phyloP scores from a whole-genome alignment of 768 basidiomycete species.

The Panus rudis region DNA sequence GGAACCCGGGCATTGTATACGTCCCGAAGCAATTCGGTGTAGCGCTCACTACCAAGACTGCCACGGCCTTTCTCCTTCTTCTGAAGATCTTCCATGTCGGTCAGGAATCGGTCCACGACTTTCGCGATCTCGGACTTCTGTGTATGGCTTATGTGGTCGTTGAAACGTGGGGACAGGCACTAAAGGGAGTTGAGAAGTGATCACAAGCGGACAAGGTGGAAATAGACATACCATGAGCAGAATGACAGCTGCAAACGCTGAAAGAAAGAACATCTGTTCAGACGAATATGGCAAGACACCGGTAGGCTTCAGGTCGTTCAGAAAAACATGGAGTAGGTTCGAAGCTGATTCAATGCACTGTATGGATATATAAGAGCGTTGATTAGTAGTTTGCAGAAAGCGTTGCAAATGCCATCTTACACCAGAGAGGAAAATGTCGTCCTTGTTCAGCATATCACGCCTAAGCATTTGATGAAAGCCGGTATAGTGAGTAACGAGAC shows the following conservation, averaged over 20 bases:
- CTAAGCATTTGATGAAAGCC: conserved; percentile 43
- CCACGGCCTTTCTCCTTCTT: too few species aligned
- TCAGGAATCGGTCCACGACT: too few species aligned
- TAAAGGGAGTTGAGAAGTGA: too few species aligned
- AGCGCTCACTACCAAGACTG: too few species aligned
- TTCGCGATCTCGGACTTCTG: too few species aligned
- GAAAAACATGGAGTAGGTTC: conserved; percentile 44
- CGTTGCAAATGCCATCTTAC: conserved; percentile 3
- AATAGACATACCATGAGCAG: conserved; percentile 49
- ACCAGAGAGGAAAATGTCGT: conserved; percentile 12
- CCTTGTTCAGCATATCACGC: conserved; percentile 29
- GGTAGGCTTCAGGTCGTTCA: conserved; percentile 43
- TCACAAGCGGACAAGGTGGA: too few species aligned
- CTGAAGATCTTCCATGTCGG: too few species aligned
- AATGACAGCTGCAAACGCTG: conserved; percentile 54
- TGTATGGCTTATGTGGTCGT: too few species aligned
- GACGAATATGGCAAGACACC: conserved; percentile 49
- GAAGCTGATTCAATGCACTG: conserved; percentile 46
- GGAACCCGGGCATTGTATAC: too few species aligned
- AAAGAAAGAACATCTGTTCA: conserved; percentile 27
- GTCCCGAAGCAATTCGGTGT: too few species aligned
- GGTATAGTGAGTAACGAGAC: conserved; percentile 46
- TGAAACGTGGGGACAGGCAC: too few species aligned
- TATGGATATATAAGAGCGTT: neutral
- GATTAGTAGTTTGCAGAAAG: neutral